Base-by-base conservation (phyloP, 306 rosid genomes). In the Crataegus laevigata region DNA sequence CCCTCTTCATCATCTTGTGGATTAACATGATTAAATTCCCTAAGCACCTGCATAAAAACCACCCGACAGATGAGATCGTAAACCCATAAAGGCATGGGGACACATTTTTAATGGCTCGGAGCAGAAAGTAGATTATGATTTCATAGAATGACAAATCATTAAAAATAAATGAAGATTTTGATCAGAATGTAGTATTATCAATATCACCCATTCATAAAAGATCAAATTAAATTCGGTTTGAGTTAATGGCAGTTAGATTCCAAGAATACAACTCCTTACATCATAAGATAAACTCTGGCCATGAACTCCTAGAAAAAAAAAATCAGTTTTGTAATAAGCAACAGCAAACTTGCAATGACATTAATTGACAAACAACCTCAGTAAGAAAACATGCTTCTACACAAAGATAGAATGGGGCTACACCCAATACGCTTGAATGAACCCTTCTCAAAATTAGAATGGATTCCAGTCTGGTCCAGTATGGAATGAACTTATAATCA, bases 1-100 rank as follows among this genome's bases (percentile, higher is more conserved):
- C 97, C 99, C 85, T 94, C 96, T 7, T 92, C 97, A 3, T 94
- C 99, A 78, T 90, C 99, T 79, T 90, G 99, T 77, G 99, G 99
- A 88, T 94, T 90, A 50, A 94, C 96, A 81, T 94, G 99, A 90
- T 92, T 90, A 85, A 96, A 96, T 83, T 96, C 99, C 64, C 99
- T 84, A 80, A 96, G 96, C 75, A 96, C 93, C 97, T 96, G 89
- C 26, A 52, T 57, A 64, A 47, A 78, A 83, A 76, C 68, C 71
- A 87, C 66, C 79, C 64, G 76, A 75, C 59, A 67, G 34, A 81
- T 81, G 77, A 57, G 70, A 50, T 50, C 54, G 1, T 5, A 50
- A 0, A 8, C 72, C 77, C 52, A 76, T 47, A 62, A 73, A 73
- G 45, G 14, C n/a, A 71, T 40, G 26, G 21, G 50, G 60, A 45